A percentile compares a stretch with the other conserved stretches of the same genome.
Conservation (phyloP, 2,329 filamentous ascomycete species). For the Colletotrichum costaricense region DNA sequence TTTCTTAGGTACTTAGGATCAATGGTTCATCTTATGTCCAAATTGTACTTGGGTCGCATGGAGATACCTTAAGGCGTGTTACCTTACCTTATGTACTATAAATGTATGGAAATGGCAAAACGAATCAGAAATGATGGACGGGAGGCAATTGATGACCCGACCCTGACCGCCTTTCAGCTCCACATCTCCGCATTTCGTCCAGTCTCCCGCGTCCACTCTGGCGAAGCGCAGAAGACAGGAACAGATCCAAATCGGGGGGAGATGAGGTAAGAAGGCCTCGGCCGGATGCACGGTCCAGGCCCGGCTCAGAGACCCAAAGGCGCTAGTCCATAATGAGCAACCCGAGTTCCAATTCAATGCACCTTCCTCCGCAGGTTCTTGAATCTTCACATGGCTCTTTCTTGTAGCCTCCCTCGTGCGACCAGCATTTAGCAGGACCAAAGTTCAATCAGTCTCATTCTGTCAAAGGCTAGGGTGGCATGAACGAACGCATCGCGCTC, state of each 20-base stretch:
- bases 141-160: slow-evolving; percentile 6
- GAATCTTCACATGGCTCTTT: slow-evolving; percentile 17
- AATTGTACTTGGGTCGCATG: not conserved
- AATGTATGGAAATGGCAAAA: not conserved
- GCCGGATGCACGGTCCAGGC: slow-evolving; percentile 24
- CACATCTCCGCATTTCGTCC: slow-evolving; percentile 28
- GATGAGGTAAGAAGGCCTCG: slow-evolving; percentile 25
- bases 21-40: slow-evolving; percentile 15
- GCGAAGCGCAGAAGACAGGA: not conserved
- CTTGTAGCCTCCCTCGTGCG: not conserved
- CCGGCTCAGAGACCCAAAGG: not conserved
- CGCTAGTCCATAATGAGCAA: not conserved
- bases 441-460: not conserved
- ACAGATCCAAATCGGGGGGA: slow-evolving; percentile 1
- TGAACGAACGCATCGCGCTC: not conserved
- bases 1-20: not conserved
- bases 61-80: too few relatives aligned
- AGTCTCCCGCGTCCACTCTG: slow-evolving; percentile 6
- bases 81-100: too few relatives aligned
- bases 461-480: not conserved
- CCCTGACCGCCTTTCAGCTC: slow-evolving; percentile 30
- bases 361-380: too few relatives aligned
- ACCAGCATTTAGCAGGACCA: not conserved
- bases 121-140: not conserved
- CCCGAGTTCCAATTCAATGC: not conserved